Base-by-base conservation (phyloP, 306 rosid species). In the Erythrophleum fordii region DNA sequence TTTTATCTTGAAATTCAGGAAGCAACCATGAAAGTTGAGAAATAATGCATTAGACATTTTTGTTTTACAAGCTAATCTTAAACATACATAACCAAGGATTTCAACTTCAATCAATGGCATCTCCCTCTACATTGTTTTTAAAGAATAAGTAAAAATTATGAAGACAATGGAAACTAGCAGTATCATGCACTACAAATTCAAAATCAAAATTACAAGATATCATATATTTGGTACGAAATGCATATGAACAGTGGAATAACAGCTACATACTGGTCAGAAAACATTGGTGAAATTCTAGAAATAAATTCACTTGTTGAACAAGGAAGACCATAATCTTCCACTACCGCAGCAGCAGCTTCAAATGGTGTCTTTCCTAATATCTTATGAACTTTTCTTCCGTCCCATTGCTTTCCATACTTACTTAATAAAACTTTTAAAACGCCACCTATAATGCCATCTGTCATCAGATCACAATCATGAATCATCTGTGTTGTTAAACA, bases 331-430 rank as follows among this genome's bases (percentile, higher is more conserved):
- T 95, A 95, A 80, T 88, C 97, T 72, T 93, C 89, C 49, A 93
- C 87, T 78, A 95, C 31, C 6, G 83, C 82, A 77, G 92, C 83
- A 25, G 97, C 90, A 64, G 92, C 85, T 83, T 95, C 98, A 7
- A 83, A 77, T 28, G 99, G 96, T 18, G 93, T 89, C 85, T 82
- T 95, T 18, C 98, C 98, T 3, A 76, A 60, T 59, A 87, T 69
- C 74, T 86, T 89, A 45, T 80, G 89, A 76, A 85, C 79, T 84
- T 95, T 98, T 69, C 99, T 88, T 42, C 94, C 99, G 84, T 95
- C 99, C 99, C 99, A 95, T 75, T 90, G 82, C 84, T 91, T 91
- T 55, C 94, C 99, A 52, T 84, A 89, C 81, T 90, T 91, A 0
- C 85, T 83, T 69, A 93, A 80, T 67, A 81, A 72, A 37, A 59